Evolutionary conservation across 169 alveolate genomes (phyloP), one percentile per base, ranked within the genome.

Genomic region (Ichthyophthirius multifiliis): DNA sequence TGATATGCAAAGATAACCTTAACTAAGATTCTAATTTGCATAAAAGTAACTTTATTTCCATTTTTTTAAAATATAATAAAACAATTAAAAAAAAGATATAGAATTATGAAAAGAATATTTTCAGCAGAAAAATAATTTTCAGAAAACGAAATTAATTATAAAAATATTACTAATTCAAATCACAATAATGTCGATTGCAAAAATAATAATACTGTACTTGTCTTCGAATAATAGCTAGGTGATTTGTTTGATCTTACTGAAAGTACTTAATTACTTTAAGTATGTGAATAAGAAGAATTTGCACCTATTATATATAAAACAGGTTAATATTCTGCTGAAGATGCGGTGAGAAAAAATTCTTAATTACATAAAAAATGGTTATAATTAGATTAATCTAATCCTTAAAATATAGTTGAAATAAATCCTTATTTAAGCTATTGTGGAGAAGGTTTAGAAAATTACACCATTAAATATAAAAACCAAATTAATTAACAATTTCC

Each of bases 301-400:
- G 71, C 71, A 20, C 71, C 71, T 7, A 55, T 55, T 18, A 55
- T 55, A 10, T 55, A 27, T 55, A 55, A 27, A 7, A 55, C 9
- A 27, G 71, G 71, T 0, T 13, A 2, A 23, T 55, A 55, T 23
- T 55, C 71, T 2, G 43, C 71, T 20, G 12, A 23, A 23, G 71
- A 55, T 55, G 71, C 71, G 6, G 31, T 55, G 13, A 4, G 6
- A 55, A 55, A 27, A 16, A n/a, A 27, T 10, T 55, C 71, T 20
- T 27, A 55, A 4, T 55, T 55, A 16, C 71, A 55, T 55, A 55
- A 55, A 55, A 55, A 39, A 55, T 55, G 71, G 71, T 18, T 55
- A 27, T 12, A 7, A 55, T 55, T 55, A 27, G 71, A 55, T 0
- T 15, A 39, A 27, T 27, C 23, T 27, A 16, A 1, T 46, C 6